phyloP scores from a whole-genome alignment of 1,284 basidiomycete genomes.

The Pseudozyma pruni region DNA sequence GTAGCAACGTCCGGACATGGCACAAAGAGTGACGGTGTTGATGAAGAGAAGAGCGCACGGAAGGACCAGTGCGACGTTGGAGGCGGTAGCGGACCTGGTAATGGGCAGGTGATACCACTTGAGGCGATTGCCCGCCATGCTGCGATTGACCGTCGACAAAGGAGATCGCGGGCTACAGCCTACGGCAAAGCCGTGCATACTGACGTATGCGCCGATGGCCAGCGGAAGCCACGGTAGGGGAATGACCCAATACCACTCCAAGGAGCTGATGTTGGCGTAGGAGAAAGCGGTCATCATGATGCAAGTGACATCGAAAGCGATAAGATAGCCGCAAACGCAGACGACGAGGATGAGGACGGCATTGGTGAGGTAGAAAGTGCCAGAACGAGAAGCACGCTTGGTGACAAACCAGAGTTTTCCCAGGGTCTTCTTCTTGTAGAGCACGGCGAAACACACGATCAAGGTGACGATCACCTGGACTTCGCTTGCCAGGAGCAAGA shows the following conservation, averaged over 20 bases:
- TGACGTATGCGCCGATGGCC: neutral
- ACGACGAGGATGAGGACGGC: conserved; percentile 5
- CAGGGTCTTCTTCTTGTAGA: conserved; percentile 1
- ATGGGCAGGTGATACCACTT: conserved; percentile 11
- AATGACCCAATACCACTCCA: conserved; percentile 9
- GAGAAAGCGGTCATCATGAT: neutral
- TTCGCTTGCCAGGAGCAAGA: neutral
- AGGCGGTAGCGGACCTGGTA: neutral
- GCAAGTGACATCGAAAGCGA: neutral
- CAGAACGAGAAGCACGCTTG: neutral
- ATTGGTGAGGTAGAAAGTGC: conserved; percentile 8
- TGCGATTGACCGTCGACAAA: neutral
- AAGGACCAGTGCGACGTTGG: conserved; percentile 6
- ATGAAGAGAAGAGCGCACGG: conserved; percentile 1
- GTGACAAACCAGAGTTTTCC: conserved; percentile 10
- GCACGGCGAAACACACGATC: neutral
- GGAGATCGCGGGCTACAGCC: conserved; percentile 6
- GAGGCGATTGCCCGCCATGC: neutral
- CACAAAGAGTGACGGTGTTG: neutral
- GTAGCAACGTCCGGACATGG: neutral
- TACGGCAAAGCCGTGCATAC: conserved; percentile 1
- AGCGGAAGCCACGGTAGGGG: conserved; percentile 7
- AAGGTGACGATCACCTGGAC: neutral
- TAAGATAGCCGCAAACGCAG: neutral
- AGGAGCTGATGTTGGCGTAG: neutral